Conservation (phyloP, 345 rosid genomes). For the Eucalyptus cloeziana region DNA sequence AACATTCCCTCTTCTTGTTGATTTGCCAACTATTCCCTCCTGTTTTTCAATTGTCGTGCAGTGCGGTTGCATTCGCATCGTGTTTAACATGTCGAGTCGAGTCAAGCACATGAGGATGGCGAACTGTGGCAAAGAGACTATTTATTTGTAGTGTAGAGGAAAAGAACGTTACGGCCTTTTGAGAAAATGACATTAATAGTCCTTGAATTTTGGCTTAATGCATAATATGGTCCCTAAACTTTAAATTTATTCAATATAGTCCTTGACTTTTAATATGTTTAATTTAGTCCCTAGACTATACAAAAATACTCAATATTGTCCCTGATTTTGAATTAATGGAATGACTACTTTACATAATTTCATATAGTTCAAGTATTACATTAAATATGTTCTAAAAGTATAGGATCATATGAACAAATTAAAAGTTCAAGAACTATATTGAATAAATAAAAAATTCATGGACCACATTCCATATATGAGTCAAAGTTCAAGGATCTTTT, state of each 20-base stretch:
- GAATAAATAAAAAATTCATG: no score
- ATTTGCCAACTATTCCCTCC: not conserved
- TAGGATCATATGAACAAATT: accelerated
- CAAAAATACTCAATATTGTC: no score
- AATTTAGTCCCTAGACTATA: no score
- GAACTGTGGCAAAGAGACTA: not conserved
- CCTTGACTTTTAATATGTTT: accelerated
- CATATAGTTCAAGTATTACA: no score
- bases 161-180: accelerated
- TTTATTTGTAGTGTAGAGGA: not conserved
- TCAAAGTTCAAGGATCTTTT: no score
- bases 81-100: not conserved
- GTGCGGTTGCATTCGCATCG: not conserved
- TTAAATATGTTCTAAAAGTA: no score
- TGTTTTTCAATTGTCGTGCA: not conserved
- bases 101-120: accelerated
- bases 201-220: no score
- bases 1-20: not conserved
- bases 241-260: no score
- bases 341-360: no score
- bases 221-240: accelerated
- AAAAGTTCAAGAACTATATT: accelerated
- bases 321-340: no score
- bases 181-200: no score
- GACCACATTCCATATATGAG: no score